phyloP scores from a whole-genome alignment of 805 yeast species.

The Yamadazyma takamatsuzukensis region DNA sequence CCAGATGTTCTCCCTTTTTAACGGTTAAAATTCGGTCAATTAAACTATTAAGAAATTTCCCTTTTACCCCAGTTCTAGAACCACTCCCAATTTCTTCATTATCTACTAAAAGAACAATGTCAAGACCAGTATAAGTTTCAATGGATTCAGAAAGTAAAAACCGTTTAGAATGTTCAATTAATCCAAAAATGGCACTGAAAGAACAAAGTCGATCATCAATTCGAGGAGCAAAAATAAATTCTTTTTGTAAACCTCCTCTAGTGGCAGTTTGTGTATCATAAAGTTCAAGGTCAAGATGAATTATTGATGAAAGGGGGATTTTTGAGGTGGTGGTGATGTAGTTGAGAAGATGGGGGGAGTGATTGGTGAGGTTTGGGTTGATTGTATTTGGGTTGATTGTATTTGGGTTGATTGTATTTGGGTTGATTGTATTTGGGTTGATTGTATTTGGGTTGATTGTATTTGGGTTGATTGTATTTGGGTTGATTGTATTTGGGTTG shows the following conservation, averaged over 20 bases:
- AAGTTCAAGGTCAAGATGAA: conserved; percentile 34
- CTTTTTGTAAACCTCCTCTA: conserved; percentile 34
- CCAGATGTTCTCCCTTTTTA: conserved; percentile 2
- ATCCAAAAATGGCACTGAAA: conserved; percentile 32
- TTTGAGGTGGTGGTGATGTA: conserved; percentile 24
- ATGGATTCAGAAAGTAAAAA: conserved; percentile 12
- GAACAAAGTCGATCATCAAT: conserved; percentile 42
- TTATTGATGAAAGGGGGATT: conserved; percentile 19
- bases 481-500: background rate
- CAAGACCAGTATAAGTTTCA: conserved; percentile 23
- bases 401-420: background rate
- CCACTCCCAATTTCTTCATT: conserved; percentile 42
- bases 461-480: conserved; percentile 1
- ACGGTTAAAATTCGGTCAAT: conserved; percentile 11
- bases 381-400: conserved; percentile 1
- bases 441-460: background rate
- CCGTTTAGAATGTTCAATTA: conserved; percentile 20
- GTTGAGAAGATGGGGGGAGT: conserved; percentile 29
- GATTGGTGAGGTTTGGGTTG: conserved; percentile 10
- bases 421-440: background rate
- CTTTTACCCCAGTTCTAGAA: conserved; percentile 37
- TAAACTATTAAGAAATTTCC: conserved; percentile 22
- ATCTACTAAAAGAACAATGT: conserved; percentile 32
- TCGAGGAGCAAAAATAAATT: conserved; percentile 37
- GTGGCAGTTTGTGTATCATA: conserved; percentile 33